Percentiles rank a stretch among this genome's conserved stretches.
Evolutionary conservation across 345 rosid species (phyloP).

Genomic region (Salix udensis): DNA sequence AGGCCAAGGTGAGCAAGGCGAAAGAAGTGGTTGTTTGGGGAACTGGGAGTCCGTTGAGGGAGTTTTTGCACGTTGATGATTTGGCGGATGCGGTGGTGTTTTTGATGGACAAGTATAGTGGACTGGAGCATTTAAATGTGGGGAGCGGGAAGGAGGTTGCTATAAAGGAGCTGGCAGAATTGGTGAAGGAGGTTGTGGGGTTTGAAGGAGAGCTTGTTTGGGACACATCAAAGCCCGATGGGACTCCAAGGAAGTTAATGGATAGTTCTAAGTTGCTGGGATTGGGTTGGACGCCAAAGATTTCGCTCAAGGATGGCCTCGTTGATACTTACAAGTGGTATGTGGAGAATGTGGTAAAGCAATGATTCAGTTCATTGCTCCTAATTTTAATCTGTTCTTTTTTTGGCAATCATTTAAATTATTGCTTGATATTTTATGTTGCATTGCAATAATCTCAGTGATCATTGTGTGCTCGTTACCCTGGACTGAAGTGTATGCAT

Average conservation of each 20-base stretch:
- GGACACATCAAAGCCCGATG: constrained; percentile 83
- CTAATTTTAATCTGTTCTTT: not conserved
- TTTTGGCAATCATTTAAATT: not conserved
- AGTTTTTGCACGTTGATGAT: constrained; percentile 94
- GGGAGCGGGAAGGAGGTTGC: constrained; percentile 93
- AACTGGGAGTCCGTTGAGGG: constrained; percentile 83
- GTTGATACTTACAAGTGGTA: constrained; percentile 84
- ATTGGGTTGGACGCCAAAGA: constrained; percentile 79
- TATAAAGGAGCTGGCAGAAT: constrained; percentile 85
- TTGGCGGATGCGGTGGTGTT: constrained; percentile 83
- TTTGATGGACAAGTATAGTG: constrained; percentile 72
- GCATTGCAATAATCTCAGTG: not conserved
- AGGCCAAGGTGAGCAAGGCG: constrained; percentile 63
- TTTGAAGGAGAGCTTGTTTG: constrained; percentile 79
- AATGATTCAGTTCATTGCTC: constrained; percentile 6
- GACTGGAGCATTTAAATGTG: constrained; percentile 75
- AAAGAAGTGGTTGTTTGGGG: constrained; percentile 98
- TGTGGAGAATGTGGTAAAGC: constrained; percentile 52
- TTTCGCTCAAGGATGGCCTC: constrained; percentile 72
- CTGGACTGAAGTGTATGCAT: not conserved
- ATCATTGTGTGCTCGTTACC: not conserved
- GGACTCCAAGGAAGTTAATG: constrained; percentile 95
- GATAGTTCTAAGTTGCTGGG: constrained; percentile 73
- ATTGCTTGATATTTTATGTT: not conserved
- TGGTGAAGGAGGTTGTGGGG: constrained; percentile 87